Percentiles rank a stretch among this genome's conserved stretches.
Evolutionary conservation across 148 eudicot genomes (phyloP).

Genomic region (Persicaria tinctoria): DNA sequence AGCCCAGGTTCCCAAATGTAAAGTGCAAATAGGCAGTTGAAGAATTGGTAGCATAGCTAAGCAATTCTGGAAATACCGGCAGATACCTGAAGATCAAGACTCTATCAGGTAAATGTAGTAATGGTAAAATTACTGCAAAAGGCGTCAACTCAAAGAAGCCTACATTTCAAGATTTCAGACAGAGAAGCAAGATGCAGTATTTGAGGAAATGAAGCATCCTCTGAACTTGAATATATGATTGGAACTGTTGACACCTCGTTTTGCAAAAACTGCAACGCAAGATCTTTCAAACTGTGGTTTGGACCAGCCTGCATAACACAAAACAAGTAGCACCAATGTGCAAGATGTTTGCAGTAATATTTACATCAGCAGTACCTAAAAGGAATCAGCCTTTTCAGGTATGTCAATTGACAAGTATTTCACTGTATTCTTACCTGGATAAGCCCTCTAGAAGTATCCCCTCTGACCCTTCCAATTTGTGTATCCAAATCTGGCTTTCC

Average conservation of each 20-base stretch:
- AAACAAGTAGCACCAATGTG: background rate
- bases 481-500: constrained; percentile 35
- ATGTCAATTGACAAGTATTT: background rate
- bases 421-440: constrained; percentile 34
- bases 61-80: constrained; percentile 49
- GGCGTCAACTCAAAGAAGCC: constrained; percentile 11
- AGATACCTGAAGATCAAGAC: constrained; percentile 44
- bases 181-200: constrained; percentile 62
- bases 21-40: constrained; percentile 46
- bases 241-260: constrained; percentile 56
- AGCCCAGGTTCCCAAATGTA: constrained; percentile 67
- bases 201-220: constrained; percentile 45
- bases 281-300: constrained; percentile 51
- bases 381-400: background rate
- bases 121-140: background rate
- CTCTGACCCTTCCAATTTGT: constrained; percentile 29
- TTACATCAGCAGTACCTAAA: background rate
- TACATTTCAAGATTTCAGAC: constrained; percentile 52
- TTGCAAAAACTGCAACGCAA: constrained; percentile 47
- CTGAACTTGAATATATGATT: constrained; percentile 35
- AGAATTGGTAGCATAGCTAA: constrained; percentile 43
- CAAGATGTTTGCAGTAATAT: background rate
- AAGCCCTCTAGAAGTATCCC: constrained; percentile 29
- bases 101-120: constrained; percentile 1
- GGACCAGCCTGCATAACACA: constrained; percentile 45